Evolutionary conservation across 2,329 filamentous ascomycete species (phyloP).

Genomic region (Colletotrichum euphorbiae): DNA sequence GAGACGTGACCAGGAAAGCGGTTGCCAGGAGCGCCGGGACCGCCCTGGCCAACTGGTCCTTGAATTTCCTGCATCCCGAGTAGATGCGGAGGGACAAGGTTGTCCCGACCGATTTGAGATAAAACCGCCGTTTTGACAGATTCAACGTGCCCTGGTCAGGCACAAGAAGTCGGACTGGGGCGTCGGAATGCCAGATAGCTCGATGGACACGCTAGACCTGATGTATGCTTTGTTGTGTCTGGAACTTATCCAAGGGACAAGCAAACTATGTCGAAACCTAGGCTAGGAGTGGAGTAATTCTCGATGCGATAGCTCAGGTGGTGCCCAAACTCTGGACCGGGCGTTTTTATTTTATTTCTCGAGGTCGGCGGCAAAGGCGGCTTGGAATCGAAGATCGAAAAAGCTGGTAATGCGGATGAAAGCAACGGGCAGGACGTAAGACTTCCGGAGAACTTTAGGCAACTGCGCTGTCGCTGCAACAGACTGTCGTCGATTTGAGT

Average conservation of each 20-base stretch:
- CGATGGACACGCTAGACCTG: constrained; percentile 18
- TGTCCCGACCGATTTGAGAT: constrained; percentile 83
- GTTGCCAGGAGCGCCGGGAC: constrained; percentile 64
- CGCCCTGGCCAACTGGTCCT: constrained; percentile 69
- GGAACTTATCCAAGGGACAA: constrained; percentile 21
- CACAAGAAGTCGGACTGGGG: constrained; percentile 53
- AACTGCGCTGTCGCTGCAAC: no score
- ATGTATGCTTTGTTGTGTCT: constrained; percentile 25
- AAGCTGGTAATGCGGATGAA: constrained; percentile 26
- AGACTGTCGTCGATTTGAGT: not conserved
- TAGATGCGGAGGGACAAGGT: constrained; percentile 85
- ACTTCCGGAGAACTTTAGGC: not conserved
- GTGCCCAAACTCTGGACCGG: constrained; percentile 9
- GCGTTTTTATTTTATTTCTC: not conserved
- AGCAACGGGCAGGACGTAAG: constrained; percentile 18
- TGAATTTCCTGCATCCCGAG: constrained; percentile 93
- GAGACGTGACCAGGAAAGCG: constrained; percentile 79
- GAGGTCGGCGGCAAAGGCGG: constrained; percentile 14
- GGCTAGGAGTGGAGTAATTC: constrained; percentile 19
- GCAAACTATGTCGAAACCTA: constrained; percentile 18
- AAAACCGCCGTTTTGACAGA: constrained; percentile 84
- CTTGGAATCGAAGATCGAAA: constrained; percentile 4
- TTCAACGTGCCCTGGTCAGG: constrained; percentile 67
- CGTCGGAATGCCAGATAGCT: constrained; percentile 39
- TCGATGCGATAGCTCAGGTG: constrained; percentile 3